Percentiles rank a stretch among this genome's conserved stretches.
These are phyloP conservation scores for Corrigiola litoralis DNA, from an alignment of 179 eudicot genomes.

Conservation along the genomic window DNA sequence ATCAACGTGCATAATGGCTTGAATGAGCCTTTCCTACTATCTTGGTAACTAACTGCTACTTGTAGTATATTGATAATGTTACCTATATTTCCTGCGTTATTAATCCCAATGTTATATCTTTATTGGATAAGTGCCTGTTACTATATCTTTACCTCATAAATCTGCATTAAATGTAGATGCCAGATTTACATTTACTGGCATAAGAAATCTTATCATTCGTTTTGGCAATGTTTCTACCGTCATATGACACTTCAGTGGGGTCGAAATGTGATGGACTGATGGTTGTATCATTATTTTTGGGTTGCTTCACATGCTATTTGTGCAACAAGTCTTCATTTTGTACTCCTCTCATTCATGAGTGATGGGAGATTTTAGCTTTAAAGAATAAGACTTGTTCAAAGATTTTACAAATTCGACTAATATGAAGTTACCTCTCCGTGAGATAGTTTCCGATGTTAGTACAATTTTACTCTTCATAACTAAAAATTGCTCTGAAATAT, in stretches of 20 bases:
- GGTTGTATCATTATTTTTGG: too few species aligned
- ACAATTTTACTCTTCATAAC: too few species aligned
- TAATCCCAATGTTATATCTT: not conserved
- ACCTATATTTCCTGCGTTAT: not conserved
- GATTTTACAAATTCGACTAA: too few species aligned
- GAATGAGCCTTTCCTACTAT: constrained; percentile 80
- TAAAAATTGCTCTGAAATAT: too few species aligned
- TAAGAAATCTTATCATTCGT: not conserved
- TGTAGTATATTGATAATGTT: not conserved
- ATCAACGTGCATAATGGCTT: constrained; percentile 78
- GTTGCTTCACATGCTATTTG: too few species aligned
- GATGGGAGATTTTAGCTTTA: too few species aligned
- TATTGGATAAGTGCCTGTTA: not conserved
- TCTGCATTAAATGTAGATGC: constrained; percentile 17
- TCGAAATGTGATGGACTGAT: too few species aligned
- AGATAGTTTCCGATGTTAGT: too few species aligned
- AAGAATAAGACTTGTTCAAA: too few species aligned
- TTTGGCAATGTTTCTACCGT: not conserved
- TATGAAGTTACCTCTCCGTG: too few species aligned
- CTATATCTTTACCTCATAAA: not conserved
- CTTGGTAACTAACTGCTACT: constrained; percentile 48
- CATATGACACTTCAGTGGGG: not conserved
- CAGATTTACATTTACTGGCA: not conserved
- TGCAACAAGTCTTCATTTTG: too few species aligned
- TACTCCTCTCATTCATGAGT: too few species aligned